Base-by-base conservation (phyloP, 352 stramenopile species). In the Pythium phragmitis region DNA sequence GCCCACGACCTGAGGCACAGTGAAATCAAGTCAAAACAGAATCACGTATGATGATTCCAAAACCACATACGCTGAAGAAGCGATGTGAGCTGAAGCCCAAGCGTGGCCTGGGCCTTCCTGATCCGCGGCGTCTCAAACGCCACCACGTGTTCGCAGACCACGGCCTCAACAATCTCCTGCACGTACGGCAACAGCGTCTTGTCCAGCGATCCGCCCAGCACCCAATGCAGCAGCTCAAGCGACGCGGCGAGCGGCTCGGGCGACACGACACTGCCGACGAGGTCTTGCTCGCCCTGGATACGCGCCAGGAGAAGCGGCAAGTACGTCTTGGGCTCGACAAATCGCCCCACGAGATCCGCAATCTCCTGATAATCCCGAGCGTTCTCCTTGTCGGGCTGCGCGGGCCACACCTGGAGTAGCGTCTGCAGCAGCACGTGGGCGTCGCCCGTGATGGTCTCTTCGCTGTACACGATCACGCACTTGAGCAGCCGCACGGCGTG, bases 371-470 rank as follows among this genome's bases (percentile, higher is more conserved):
- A 60, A 36, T 63, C 26, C 7, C 17, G 26, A 6, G 39, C 16
- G 13, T 63, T 48, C n/a, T 65, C 37, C 0, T 17, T 36, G 0
- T 13, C 13, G 17, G 77, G 55, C 9, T 62, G 59, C 2, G 77
- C 36, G 7, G 75, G 61, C 81, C 82, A 92, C 1, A 63, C 68
- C 34, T 72, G 59, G 33, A 94, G 69, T 41, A 97, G 62, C 26
- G 84, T 86, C 34, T 81, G 69, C 8, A 97, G 46, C 19, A 98
- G 48, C 39, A 77, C 28, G 56, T 97, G 83, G 4, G 84, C 77
- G 61, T 98, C 88, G n/a, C 96, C 85, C 4, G 89, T 98, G 52
- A 98, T 84, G 46, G 88, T 89, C 53, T 99, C 94, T 72, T 99
- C 96, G 63, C 89, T 93, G 61, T 97, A 98, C 37, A 98, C 83